Percentiles rank a stretch among this genome's conserved stretches.
Evolutionary conservation across 2,329 filamentous ascomycete species (phyloP).

Genomic region (Davidsoniella virescens): DNA sequence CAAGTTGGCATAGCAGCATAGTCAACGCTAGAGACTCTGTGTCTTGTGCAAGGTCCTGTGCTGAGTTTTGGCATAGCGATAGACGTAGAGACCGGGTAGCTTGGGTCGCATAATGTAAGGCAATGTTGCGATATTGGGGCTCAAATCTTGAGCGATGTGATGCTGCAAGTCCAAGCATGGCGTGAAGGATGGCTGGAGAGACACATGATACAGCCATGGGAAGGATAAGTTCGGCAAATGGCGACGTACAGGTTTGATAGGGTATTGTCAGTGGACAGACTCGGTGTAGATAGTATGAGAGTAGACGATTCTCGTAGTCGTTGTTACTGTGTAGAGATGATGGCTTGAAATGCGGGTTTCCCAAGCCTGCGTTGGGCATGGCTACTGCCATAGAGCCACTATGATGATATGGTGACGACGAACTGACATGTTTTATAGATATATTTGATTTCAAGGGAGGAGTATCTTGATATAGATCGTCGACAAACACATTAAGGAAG

Average conservation of each 20-base stretch:
- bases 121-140: conserved; percentile 5
- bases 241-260: conserved; percentile 11
- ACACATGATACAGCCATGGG: conserved; percentile 13
- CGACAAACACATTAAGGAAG: neutral
- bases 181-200: conserved; percentile 14
- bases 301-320: conserved; percentile 9
- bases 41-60: conserved; percentile 10
- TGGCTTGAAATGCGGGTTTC: neutral
- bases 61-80: conserved; percentile 4
- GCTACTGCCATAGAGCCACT: neutral
- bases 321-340: neutral
- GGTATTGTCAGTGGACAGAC: conserved; percentile 14
- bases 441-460: too few species aligned
- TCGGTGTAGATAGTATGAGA: conserved; percentile 13
- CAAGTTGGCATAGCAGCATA: conserved; percentile 14
- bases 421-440: too few species aligned
- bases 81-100: conserved; percentile 13
- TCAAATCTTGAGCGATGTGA: conserved; percentile 13
- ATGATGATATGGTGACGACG: too few species aligned
- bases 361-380: neutral
- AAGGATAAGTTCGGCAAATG: conserved; percentile 13
- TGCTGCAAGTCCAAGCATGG: conserved; percentile 13
- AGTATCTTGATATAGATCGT: neutral
- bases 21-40: conserved; percentile 14
- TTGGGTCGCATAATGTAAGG: conserved; percentile 13